Percentiles rank a stretch among this genome's conserved stretches.
Evolutionary conservation across 1,284 basidiomycete species (phyloP).

Genomic region (Peniophora sp.): DNA sequence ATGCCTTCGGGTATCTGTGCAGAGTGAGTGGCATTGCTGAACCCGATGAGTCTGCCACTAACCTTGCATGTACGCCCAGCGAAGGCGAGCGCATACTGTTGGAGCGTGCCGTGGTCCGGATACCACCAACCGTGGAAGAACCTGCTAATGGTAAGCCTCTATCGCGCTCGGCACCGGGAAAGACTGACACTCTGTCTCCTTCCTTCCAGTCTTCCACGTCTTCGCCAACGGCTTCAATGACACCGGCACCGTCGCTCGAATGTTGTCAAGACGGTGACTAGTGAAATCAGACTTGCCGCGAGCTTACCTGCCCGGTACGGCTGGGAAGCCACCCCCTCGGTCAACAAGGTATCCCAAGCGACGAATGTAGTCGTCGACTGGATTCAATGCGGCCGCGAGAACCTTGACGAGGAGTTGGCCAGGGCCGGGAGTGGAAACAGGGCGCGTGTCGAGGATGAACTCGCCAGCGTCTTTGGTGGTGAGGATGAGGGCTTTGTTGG

Average conservation of each 20-base stretch:
- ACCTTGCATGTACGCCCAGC: constrained; percentile 23
- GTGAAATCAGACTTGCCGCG: constrained; percentile 39
- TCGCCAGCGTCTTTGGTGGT: constrained; percentile 3
- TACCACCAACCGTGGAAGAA: constrained; percentile 17
- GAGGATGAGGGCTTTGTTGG: constrained; percentile 20
- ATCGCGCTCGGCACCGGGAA: not conserved
- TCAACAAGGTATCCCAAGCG: constrained; percentile 15
- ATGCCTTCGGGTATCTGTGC: constrained; percentile 21
- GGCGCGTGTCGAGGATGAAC: constrained; percentile 10
- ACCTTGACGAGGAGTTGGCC: constrained; percentile 29
- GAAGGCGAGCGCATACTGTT: constrained; percentile 23
- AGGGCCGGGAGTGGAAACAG: constrained; percentile 14
- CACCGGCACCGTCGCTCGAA: constrained; percentile 35
- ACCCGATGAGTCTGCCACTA: not conserved
- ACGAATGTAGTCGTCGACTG: constrained; percentile 32
- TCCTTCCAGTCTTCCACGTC: constrained; percentile 31
- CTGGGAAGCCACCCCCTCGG: constrained; percentile 18
- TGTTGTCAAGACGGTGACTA: constrained; percentile 29
- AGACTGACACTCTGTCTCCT: constrained; percentile 40
- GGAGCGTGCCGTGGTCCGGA: constrained; percentile 19
- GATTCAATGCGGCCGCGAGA: constrained; percentile 24
- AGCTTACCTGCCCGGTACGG: constrained; percentile 37
- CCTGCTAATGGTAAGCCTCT: constrained; percentile 12
- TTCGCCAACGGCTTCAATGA: constrained; percentile 35
- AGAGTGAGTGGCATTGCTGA: not conserved